phyloP scores from a whole-genome alignment of 2,329 filamentous ascomycete genomes.

The Blastomyces parvus region DNA sequence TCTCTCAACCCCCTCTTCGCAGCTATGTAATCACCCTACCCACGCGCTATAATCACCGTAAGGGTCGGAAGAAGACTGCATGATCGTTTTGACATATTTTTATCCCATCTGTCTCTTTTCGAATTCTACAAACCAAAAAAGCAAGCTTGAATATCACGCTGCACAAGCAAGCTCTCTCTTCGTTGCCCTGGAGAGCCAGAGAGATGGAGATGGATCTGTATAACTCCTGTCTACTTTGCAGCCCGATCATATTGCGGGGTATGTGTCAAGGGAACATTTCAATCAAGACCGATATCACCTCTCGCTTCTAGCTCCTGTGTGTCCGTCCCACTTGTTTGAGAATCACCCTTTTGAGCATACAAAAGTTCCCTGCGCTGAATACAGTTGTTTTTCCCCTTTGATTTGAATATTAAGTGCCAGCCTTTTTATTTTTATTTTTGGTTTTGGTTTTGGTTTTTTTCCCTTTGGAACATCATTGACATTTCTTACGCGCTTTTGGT shows the following conservation, averaged over 20 bases:
- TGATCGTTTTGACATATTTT: too few species aligned
- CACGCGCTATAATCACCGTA: neutral
- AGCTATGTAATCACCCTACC: too few species aligned
- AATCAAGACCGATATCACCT: neutral
- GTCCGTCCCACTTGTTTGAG: neutral
- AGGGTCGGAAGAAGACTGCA: neutral
- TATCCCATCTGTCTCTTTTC: neutral
- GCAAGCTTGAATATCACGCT: neutral
- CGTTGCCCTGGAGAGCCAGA: too few species aligned
- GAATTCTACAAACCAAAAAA: neutral
- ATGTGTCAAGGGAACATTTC: neutral
- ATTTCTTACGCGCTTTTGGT: neutral
- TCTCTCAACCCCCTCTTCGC: too few species aligned
- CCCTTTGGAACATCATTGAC: neutral
- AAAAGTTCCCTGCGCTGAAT: neutral
- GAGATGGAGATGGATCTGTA: neutral
- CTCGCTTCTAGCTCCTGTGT: neutral
- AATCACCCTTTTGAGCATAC: neutral
- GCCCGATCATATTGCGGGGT: neutral
- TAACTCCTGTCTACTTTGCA: neutral
- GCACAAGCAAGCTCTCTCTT: neutral
- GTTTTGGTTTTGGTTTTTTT: neutral
- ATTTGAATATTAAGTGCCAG: neutral
- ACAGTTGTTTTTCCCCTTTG: neutral
- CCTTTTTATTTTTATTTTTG: neutral